Percentiles rank a stretch among this genome's conserved stretches.
Evolutionary conservation across 2,329 filamentous ascomycete genomes (phyloP).

Genomic region (Fusarium oligoseptatum): DNA sequence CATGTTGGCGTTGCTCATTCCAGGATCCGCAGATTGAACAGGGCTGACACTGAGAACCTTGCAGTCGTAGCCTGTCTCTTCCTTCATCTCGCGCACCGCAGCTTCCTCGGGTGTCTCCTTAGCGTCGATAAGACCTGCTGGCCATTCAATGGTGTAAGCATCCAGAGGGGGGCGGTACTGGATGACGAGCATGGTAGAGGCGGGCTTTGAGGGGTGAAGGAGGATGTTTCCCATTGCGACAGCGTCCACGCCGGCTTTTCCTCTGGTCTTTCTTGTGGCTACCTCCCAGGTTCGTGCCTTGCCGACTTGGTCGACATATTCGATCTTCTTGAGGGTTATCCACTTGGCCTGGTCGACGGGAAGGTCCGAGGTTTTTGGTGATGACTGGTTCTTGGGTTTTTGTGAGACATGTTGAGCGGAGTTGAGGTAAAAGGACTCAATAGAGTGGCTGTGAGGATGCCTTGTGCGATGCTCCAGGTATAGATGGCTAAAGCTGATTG

Average conservation of each 20-base stretch:
- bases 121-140: constrained; percentile 43
- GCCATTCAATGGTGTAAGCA: constrained; percentile 46
- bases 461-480: background rate
- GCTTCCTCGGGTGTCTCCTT: constrained; percentile 44
- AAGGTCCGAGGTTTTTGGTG: constrained; percentile 41
- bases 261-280: constrained; percentile 44
- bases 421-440: background rate
- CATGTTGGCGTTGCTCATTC: constrained; percentile 47
- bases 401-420: constrained; percentile 18
- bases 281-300: constrained; percentile 46
- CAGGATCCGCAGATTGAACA: constrained; percentile 40
- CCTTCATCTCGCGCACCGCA: constrained; percentile 44
- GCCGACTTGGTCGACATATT: constrained; percentile 46
- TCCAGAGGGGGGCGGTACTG: constrained; percentile 46
- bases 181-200: constrained; percentile 45
- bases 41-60: constrained; percentile 42
- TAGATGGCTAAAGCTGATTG: background rate
- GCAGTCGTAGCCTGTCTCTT: constrained; percentile 45
- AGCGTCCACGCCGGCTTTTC: constrained; percentile 42
- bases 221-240: constrained; percentile 47
- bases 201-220: constrained; percentile 43
- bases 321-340: constrained; percentile 45
- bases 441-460: background rate
- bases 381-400: constrained; percentile 43
- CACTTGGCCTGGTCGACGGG: constrained; percentile 40